phyloP scores from a whole-genome alignment of 2,329 filamentous ascomycete species.

The Exserohilum rostratum region DNA sequence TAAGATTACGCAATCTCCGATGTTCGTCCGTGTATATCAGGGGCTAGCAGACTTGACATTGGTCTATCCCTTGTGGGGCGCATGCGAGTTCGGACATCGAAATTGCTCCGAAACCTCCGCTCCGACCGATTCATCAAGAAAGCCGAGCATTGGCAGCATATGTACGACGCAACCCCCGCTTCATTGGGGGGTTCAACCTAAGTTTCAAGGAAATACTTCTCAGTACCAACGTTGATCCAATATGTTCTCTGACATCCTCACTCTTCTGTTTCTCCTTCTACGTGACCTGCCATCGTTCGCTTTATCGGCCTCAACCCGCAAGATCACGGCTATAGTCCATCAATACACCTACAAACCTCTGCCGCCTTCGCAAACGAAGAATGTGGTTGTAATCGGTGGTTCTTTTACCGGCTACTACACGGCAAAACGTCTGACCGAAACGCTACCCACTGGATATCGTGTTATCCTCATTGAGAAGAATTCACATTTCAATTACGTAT shows the following conservation, averaged over 20 bases:
- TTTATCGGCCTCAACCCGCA: background rate
- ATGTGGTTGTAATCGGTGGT: background rate
- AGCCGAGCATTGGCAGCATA: background rate
- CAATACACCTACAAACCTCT: background rate
- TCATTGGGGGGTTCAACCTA: background rate
- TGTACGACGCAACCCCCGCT: background rate
- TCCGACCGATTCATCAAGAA: background rate
- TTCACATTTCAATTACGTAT: conserved; percentile 66
- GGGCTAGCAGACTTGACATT: no score
- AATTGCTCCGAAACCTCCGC: background rate
- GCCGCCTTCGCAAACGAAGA: background rate
- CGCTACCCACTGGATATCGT: conserved; percentile 46
- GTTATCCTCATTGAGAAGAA: conserved; percentile 66
- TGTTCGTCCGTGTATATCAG: no score
- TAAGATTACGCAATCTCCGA: no score
- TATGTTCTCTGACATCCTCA: background rate
- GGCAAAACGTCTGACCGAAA: background rate
- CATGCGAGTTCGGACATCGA: background rate
- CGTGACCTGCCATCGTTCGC: background rate
- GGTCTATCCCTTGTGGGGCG: background rate
- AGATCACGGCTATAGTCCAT: background rate
- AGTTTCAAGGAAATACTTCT: background rate
- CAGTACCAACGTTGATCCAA: background rate
- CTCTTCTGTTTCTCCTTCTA: background rate
- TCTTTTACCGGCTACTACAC: background rate